Percentiles rank a stretch among this genome's conserved stretches.
Conservation (phyloP, 2,329 filamentous ascomycete genomes). For the Calonectria pseudoturangicola region DNA sequence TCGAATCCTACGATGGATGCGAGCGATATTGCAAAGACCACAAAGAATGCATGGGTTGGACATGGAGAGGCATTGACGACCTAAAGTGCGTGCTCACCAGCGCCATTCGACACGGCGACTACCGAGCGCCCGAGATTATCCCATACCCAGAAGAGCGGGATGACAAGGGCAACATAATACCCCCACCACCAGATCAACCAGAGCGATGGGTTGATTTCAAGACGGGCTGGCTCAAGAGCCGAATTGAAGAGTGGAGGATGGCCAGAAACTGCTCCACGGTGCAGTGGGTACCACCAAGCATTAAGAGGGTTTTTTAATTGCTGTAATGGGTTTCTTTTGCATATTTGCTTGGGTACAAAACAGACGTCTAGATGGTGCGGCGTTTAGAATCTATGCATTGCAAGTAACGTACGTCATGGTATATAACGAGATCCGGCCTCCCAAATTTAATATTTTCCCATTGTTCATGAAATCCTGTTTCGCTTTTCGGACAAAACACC, state of each 20-base stretch:
- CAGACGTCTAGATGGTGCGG: conserved; percentile 42
- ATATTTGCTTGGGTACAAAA: conserved; percentile 13
- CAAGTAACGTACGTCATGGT: conserved; percentile 17
- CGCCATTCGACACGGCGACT: conserved; percentile 55
- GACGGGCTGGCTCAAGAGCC: conserved; percentile 55
- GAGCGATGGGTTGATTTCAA: conserved; percentile 56
- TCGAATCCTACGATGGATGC: conserved; percentile 55
- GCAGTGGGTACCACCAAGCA: conserved; percentile 59
- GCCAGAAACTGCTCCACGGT: conserved; percentile 54
- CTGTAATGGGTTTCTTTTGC: conserved; percentile 16
- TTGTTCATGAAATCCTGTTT: background rate
- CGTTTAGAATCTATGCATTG: conserved; percentile 44
- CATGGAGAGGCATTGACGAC: conserved; percentile 58
- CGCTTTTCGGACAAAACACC: background rate
- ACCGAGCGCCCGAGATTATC: conserved; percentile 50
- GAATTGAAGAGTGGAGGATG: conserved; percentile 53
- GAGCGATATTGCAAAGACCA: conserved; percentile 53
- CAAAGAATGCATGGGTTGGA: conserved; percentile 55
- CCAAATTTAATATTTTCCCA: conserved; percentile 1
- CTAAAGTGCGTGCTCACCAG: conserved; percentile 54
- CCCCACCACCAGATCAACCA: conserved; percentile 44
- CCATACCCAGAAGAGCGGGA: conserved; percentile 51
- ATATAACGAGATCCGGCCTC: conserved; percentile 22
- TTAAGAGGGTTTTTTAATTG: conserved; percentile 54
- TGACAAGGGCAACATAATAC: conserved; percentile 51